Evolutionary conservation across 2,329 filamentous ascomycete species (phyloP), one percentile per base, ranked within the genome.

Genomic region (Colletotrichum salicis): DNA sequence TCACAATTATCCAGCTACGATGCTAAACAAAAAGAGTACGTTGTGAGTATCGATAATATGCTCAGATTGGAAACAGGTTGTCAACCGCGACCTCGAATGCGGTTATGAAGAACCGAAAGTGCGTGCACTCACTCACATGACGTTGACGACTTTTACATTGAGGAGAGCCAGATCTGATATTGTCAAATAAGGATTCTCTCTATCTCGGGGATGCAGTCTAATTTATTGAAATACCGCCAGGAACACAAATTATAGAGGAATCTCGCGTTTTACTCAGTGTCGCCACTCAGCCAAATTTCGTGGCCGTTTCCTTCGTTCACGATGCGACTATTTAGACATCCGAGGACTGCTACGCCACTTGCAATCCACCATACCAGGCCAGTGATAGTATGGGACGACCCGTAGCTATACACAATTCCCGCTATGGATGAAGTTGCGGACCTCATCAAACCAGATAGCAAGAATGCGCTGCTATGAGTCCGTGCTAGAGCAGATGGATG

Each of bases 321-420:
- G n/a, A 69, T 64, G 3, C 54, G 37, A 24, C 66, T 69, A 8
- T 69, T 69, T 15, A 69, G 31, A 55, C 60, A 64, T 3, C 66
- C 66, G 4, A 69, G 5, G 15, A 55, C 54, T n/a, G 66, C 60
- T 15, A 69, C 59, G 5, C 27, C 66, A 13, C 66, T 69, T 5
- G 66, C 66, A 13, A 58, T 64, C 66, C 66, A 69, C 66, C 66
- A 69, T 5, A 69, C 66, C 1, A 69, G 41, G 4, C 66, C 66
- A 2, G 66, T 64, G 6, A 59, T 64, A 19, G 64, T 69, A 24
- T 69, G 66, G 3, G 66, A 58, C 3, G 66, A 69, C 11, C 66
- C 66, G 8, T 58, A 69, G 37, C 66, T 69, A 13, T 69, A 69
- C 11, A 69, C 41, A 11, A 69, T 31, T 22, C 66, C 66, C 10